These are phyloP conservation scores for Ustilago lituana DNA, from an alignment of 1,284 basidiomycete genomes.

Conservation along the genomic window DNA sequence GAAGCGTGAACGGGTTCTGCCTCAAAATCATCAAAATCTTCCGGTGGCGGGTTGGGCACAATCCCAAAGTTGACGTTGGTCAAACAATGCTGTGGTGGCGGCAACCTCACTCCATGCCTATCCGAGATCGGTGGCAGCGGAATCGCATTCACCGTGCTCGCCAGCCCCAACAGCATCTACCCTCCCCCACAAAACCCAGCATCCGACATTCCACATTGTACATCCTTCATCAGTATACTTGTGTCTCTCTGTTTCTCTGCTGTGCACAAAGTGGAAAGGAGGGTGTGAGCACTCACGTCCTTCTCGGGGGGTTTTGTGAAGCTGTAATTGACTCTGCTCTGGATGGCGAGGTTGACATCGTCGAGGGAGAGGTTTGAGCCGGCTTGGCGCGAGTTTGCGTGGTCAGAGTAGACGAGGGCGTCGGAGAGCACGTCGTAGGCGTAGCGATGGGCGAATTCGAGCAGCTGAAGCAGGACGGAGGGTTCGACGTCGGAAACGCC, in stretches of 20 bases:
- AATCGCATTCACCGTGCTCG: constrained; percentile 86
- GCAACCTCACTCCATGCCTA: constrained; percentile 90
- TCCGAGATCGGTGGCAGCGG: constrained; percentile 93
- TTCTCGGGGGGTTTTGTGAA: constrained; percentile 92
- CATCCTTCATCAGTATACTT: not conserved
- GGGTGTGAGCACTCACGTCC: constrained; percentile 75
- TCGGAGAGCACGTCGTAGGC: constrained; percentile 89
- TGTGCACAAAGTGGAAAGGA: too few relatives aligned
- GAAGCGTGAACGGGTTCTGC: constrained; percentile 1
- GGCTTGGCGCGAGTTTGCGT: constrained; percentile 71
- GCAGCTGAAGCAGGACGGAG: constrained; percentile 88
- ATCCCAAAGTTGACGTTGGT: constrained; percentile 92
- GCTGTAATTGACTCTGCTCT: constrained; percentile 91
- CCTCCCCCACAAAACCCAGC: not conserved
- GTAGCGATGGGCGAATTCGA: constrained; percentile 95
- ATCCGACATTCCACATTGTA: too few relatives aligned
- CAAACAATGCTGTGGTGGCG: constrained; percentile 81
- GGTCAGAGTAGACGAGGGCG: constrained; percentile 91
- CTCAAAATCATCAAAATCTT: constrained; percentile 35
- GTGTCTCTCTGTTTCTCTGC: too few relatives aligned
- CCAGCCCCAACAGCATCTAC: constrained; percentile 87
- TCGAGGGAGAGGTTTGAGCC: constrained; percentile 75
- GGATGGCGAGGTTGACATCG: constrained; percentile 88
- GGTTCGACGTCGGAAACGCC: constrained; percentile 94
- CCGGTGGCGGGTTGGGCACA: constrained; percentile 82